A percentile compares a stretch with the other conserved stretches of the same genome.
phyloP scores from a whole-genome alignment of 2,329 filamentous ascomycete species.

The Colletotrichum chlorophyti region DNA sequence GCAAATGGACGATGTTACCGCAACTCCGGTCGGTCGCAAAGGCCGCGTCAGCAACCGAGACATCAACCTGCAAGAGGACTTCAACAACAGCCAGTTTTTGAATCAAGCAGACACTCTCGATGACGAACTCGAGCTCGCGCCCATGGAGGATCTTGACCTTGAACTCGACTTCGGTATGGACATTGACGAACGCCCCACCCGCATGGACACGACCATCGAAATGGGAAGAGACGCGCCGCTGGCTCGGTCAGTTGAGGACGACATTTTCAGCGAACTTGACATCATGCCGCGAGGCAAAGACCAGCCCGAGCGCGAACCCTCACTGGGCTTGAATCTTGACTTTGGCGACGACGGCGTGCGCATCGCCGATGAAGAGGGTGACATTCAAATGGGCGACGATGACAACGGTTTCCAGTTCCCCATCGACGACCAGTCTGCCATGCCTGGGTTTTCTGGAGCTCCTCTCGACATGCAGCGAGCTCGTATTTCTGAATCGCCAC shows the following conservation, averaged over 20 bases:
- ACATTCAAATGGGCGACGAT: conserved; percentile 66
- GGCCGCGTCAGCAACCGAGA: conserved; percentile 66
- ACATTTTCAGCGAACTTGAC: conserved; percentile 72
- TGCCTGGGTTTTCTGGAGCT: conserved; percentile 54
- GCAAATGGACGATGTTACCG: conserved; percentile 69
- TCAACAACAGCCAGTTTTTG: conserved; percentile 81
- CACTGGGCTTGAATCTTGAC: conserved; percentile 60
- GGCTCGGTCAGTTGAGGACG: conserved; percentile 71
- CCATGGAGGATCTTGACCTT: conserved; percentile 72
- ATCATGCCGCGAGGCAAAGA: conserved; percentile 63
- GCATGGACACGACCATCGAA: conserved; percentile 75
- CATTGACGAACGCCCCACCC: conserved; percentile 67
- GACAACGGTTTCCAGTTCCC: conserved; percentile 69
- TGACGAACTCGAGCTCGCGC: conserved; percentile 61
- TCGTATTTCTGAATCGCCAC: conserved; percentile 72
- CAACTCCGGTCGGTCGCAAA: conserved; percentile 62
- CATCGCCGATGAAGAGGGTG: conserved; percentile 69
- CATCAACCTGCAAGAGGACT: conserved; percentile 74
- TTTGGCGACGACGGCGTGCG: conserved; percentile 61
- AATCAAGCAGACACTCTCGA: conserved; percentile 68
- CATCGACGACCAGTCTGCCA: conserved; percentile 61
- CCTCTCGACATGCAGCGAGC: conserved; percentile 58
- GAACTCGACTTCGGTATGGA: conserved; percentile 79
- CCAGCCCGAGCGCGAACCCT: conserved; percentile 60
- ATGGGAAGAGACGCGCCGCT: conserved; percentile 84